A percentile compares a stretch with the other conserved stretches of the same genome.
phyloP scores from a whole-genome alignment of 805 yeast genomes.

The Saturnispora bothae region DNA sequence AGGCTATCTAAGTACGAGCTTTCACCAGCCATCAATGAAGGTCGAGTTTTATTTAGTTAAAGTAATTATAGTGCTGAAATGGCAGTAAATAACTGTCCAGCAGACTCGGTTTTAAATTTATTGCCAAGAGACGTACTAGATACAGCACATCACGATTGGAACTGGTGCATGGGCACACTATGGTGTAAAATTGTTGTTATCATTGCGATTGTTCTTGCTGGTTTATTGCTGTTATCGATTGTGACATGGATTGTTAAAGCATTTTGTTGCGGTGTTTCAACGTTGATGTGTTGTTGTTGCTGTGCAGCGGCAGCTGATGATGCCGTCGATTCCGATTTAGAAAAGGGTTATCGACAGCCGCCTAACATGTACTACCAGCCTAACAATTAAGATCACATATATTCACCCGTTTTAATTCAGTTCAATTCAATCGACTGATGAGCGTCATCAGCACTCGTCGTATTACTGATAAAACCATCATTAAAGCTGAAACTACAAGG shows the following conservation, averaged over 20 bases:
- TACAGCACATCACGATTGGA: slow-evolving; percentile 35
- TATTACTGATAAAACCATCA: no score
- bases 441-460: no score
- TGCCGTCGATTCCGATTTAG: slow-evolving; percentile 1
- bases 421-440: no score
- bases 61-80: no score
- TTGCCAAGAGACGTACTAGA: background rate
- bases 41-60: no score
- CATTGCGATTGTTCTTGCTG: slow-evolving; percentile 56
- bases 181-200: slow-evolving; percentile 71
- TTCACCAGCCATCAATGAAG: slow-evolving; percentile 8
- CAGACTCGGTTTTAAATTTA: background rate
- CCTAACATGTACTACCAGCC: slow-evolving; percentile 26
- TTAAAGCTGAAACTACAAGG: no score
- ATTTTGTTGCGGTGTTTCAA: slow-evolving; percentile 45
- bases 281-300: slow-evolving; percentile 40
- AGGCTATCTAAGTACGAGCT: no score
- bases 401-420: no score
- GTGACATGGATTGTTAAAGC: slow-evolving; percentile 46
- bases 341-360: slow-evolving; percentile 12
- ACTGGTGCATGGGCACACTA: slow-evolving; percentile 69
- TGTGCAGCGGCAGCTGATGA: background rate
- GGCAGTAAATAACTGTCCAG: background rate
- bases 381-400: slow-evolving; percentile 7
- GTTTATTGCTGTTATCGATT: slow-evolving; percentile 44